Evolutionary conservation across 2,329 filamentous ascomycete species (phyloP).

Genomic region (Nothopassalora personata): DNA sequence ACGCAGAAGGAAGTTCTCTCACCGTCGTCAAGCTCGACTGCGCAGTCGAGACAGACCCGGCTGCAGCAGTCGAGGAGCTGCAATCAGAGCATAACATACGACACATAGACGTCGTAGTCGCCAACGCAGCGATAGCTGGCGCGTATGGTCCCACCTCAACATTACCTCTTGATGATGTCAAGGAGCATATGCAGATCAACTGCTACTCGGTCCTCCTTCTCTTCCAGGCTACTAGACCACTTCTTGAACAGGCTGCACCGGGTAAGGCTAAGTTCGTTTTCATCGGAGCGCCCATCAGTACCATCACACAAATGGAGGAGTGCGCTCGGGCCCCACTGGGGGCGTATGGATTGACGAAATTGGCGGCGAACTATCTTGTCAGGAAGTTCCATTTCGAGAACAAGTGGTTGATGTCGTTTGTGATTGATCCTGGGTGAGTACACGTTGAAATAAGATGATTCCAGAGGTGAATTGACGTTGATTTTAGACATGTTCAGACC

Average conservation of each 20-base stretch:
- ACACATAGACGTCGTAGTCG: neutral
- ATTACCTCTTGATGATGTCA: neutral
- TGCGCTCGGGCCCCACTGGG: neutral
- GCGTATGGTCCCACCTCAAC: neutral
- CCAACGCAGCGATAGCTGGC: neutral
- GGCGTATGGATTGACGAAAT: neutral
- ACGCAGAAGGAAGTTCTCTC: neutral
- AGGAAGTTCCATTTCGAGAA: slow-evolving; percentile 2
- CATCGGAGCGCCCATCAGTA: neutral
- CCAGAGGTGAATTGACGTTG: no score
- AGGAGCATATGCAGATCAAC: slow-evolving; percentile 2
- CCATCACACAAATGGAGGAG: neutral
- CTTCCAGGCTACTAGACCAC: neutral
- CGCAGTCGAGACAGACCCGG: neutral
- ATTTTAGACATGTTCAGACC: neutral
- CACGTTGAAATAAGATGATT: neutral
- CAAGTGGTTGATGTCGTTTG: neutral
- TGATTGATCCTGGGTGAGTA: slow-evolving; percentile 4
- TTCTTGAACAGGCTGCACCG: neutral
- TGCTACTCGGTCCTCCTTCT: neutral
- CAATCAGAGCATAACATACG: neutral
- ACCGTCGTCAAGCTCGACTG: slow-evolving; percentile 1
- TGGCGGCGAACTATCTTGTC: neutral
- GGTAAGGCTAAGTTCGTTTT: slow-evolving; percentile 1
- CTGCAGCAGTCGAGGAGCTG: neutral